phyloP scores from a whole-genome alignment of 2,329 filamentous ascomycete genomes.

The Apiospora pterosperma region DNA sequence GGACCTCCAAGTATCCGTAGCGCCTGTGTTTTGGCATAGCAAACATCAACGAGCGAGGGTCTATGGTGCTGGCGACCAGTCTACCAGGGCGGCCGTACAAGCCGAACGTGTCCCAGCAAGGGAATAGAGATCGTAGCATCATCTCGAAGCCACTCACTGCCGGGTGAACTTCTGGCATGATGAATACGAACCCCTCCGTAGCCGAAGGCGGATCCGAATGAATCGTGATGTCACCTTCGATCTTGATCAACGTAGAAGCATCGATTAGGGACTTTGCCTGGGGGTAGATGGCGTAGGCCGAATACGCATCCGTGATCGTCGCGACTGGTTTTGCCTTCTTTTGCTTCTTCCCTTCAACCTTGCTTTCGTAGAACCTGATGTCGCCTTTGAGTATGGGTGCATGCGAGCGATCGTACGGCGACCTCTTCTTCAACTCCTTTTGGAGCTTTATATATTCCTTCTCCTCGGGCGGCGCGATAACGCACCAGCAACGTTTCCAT shows the following conservation, averaged over 20 bases:
- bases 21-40: slow-evolving; percentile 87
- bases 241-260: slow-evolving; percentile 87
- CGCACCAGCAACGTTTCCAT: slow-evolving; percentile 96
- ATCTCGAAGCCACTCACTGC: slow-evolving; percentile 93
- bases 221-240: slow-evolving; percentile 87
- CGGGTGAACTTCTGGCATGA: slow-evolving; percentile 94
- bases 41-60: slow-evolving; percentile 92
- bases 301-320: slow-evolving; percentile 85
- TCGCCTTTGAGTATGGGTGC: slow-evolving; percentile 72
- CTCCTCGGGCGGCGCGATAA: slow-evolving; percentile 87
- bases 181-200: slow-evolving; percentile 92
- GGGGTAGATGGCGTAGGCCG: slow-evolving; percentile 93
- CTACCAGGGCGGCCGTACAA: slow-evolving; percentile 87
- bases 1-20: slow-evolving; percentile 86
- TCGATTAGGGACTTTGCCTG: slow-evolving; percentile 93
- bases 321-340: slow-evolving; percentile 91
- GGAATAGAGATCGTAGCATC: slow-evolving; percentile 88
- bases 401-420: slow-evolving; percentile 73
- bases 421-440: slow-evolving; percentile 78
- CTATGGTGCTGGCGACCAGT: slow-evolving; percentile 81
- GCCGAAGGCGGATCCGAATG: slow-evolving; percentile 74
- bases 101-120: slow-evolving; percentile 87
- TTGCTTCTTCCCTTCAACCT: slow-evolving; percentile 71
- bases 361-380: slow-evolving; percentile 91
- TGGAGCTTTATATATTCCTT: slow-evolving; percentile 84